These are phyloP conservation scores for Sugiyamaella qingdaonensis DNA, from an alignment of 805 yeast genomes.

Conservation along the genomic window DNA sequence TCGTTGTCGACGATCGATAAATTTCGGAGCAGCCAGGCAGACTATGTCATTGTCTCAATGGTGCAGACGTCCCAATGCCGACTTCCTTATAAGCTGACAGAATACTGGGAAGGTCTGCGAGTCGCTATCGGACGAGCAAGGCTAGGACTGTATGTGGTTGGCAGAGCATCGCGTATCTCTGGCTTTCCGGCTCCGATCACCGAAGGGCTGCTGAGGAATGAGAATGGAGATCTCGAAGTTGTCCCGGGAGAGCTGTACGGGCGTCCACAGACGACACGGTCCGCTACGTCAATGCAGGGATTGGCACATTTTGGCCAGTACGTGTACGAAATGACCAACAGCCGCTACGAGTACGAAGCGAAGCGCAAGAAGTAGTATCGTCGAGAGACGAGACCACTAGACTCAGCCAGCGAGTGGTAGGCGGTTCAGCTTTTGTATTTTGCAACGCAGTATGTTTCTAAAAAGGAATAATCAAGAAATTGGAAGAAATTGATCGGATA, in stretches of 20 bases:
- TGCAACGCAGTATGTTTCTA: no score
- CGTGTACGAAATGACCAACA: constrained; percentile 33
- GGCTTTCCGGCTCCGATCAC: neutral
- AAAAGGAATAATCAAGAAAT: no score
- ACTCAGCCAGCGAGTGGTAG: no score
- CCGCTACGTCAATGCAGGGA: constrained; percentile 27
- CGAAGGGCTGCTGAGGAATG: neutral
- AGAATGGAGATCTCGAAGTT: constrained; percentile 20
- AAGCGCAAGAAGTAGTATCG: neutral
- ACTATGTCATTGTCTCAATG: constrained; percentile 35
- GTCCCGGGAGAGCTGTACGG: constrained; percentile 32
- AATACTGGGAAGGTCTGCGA: constrained; percentile 23
- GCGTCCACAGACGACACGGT: constrained; percentile 11
- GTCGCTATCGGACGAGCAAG: constrained; percentile 32
- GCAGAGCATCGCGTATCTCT: constrained; percentile 16
- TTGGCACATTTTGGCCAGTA: constrained; percentile 32
- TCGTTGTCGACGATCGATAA: constrained; percentile 31
- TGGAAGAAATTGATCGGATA: no score
- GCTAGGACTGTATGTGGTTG: constrained; percentile 36
- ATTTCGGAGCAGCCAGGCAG: constrained; percentile 29
- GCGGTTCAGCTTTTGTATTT: no score
- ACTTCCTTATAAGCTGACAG: neutral
- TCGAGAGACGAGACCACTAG: neutral
- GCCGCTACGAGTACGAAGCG: constrained; percentile 20
- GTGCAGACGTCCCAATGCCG: constrained; percentile 31